phyloP scores from a whole-genome alignment of 371 early-diverging fungal species.

The Fennellomyces sp. region DNA sequence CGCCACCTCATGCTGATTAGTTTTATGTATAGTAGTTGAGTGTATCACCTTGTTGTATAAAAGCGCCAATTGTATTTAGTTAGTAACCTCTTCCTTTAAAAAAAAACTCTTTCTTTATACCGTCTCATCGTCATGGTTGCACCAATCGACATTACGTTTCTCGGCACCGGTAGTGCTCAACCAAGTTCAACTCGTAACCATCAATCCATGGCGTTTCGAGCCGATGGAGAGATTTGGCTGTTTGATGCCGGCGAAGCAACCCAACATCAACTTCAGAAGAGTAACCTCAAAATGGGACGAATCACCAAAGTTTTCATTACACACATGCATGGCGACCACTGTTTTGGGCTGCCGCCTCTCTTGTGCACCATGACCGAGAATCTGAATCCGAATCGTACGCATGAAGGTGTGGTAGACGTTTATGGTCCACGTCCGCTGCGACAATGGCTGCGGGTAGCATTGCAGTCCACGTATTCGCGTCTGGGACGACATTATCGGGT shows the following conservation, averaged over 20 bases:
- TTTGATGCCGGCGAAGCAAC: constrained; percentile 84
- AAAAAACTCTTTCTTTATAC: too few relatives aligned
- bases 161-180: constrained; percentile 74
- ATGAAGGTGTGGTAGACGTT: constrained; percentile 34
- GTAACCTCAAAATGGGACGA: constrained; percentile 41
- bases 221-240: constrained; percentile 58
- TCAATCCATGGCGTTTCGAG: constrained; percentile 60
- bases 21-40: not conserved
- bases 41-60: constrained; percentile 20
- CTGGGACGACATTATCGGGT: constrained; percentile 42
- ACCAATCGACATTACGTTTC: constrained; percentile 60
- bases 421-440: constrained; percentile 60
- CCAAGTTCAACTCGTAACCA: constrained; percentile 74
- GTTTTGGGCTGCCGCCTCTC: constrained; percentile 60
- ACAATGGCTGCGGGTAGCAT: constrained; percentile 51
- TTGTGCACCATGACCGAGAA: constrained; percentile 55
- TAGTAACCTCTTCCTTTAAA: not conserved
- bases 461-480: constrained; percentile 43
- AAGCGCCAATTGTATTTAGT: not conserved
- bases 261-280: constrained; percentile 63
- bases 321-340: constrained; percentile 70
- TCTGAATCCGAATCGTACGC: constrained; percentile 21
- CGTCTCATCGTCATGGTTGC: constrained; percentile 22
- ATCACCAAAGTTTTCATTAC: constrained; percentile 59
- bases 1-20: constrained; percentile 1